These are phyloP conservation scores for Oryza rufipogon DNA, from an alignment of 176 grass and related monocot species.

Conservation along the genomic window DNA sequence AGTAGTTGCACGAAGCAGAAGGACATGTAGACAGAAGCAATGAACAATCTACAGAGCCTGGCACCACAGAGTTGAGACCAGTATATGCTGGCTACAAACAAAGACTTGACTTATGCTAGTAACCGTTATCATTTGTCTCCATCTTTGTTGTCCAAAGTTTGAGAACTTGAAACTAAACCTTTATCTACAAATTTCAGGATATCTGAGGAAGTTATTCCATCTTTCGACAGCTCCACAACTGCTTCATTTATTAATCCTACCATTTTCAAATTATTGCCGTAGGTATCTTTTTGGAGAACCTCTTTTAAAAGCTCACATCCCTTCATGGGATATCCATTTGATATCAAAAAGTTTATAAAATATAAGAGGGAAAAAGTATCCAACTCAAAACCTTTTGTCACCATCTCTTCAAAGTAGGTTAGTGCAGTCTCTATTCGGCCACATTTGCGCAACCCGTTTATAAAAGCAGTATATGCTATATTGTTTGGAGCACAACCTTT, in stretches of 20 bases:
- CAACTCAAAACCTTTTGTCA: constrained; percentile 55
- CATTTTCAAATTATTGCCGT: constrained; percentile 57
- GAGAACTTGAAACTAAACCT: constrained; percentile 51
- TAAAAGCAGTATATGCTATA: constrained; percentile 73
- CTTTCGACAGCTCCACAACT: constrained; percentile 55
- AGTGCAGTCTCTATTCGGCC: constrained; percentile 55
- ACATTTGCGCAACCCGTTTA: constrained; percentile 89
- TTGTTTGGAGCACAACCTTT: constrained; percentile 68
- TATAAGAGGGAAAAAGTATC: constrained; percentile 69
- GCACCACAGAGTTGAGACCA: constrained; percentile 23
- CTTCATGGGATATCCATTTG: constrained; percentile 54
- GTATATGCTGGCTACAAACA: neutral
- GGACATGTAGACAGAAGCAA: constrained; percentile 24
- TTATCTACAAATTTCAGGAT: constrained; percentile 58
- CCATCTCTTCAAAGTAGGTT: constrained; percentile 74
- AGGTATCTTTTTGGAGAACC: constrained; percentile 48
- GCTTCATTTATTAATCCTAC: constrained; percentile 62
- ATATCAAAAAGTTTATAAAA: constrained; percentile 74
- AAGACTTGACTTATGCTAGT: neutral
- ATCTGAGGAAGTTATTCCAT: constrained; percentile 61
- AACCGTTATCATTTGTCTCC: constrained; percentile 39
- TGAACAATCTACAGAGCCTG: constrained; percentile 26
- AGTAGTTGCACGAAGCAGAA: constrained; percentile 13
- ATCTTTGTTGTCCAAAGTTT: constrained; percentile 37
- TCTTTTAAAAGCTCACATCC: constrained; percentile 78